Evolutionary conservation across 176 grass and related monocot genomes (phyloP).

Genomic region (Leersia perrieri): DNA sequence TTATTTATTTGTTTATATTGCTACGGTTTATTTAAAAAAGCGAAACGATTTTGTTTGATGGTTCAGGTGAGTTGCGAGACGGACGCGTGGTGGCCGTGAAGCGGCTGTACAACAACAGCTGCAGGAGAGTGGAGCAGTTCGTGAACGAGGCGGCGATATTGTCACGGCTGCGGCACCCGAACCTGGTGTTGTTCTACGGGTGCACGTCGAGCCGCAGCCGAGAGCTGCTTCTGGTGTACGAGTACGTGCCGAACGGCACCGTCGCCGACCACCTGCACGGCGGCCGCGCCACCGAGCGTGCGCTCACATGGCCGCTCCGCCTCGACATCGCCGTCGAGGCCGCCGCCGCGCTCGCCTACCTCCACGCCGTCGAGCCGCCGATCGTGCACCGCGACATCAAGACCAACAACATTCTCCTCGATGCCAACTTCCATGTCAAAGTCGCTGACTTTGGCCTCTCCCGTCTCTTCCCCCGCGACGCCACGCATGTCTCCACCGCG

Average conservation of each 20-base stretch:
- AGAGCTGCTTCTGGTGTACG: conserved; percentile 81
- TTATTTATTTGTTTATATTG: too few relatives aligned
- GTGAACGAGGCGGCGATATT: conserved; percentile 75
- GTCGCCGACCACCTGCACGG: conserved; percentile 90
- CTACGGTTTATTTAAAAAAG: too few relatives aligned
- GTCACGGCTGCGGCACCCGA: conserved; percentile 69
- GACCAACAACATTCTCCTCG: conserved; percentile 83
- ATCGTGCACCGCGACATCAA: conserved; percentile 87
- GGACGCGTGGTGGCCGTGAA: conserved; percentile 77
- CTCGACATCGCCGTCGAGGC: conserved; percentile 65
- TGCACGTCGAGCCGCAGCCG: conserved; percentile 84
- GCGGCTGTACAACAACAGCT: conserved; percentile 69
- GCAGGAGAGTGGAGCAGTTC: conserved; percentile 65
- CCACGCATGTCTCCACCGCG: conserved; percentile 72
- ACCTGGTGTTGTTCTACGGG: conserved; percentile 73
- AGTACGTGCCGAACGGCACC: conserved; percentile 81
- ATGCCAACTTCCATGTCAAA: conserved; percentile 71
- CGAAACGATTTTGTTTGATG: too few relatives aligned
- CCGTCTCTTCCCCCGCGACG: conserved; percentile 63
- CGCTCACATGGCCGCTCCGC: conserved; percentile 60
- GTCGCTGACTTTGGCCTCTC: conserved; percentile 91
- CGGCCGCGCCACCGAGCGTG: conserved; percentile 23
- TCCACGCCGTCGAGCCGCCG: conserved; percentile 69
- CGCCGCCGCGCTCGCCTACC: conserved; percentile 66
- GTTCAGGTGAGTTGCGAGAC: conserved; percentile 55